Conservation (phyloP, 306 rosid genomes). For the Canavalia ensiformis region DNA sequence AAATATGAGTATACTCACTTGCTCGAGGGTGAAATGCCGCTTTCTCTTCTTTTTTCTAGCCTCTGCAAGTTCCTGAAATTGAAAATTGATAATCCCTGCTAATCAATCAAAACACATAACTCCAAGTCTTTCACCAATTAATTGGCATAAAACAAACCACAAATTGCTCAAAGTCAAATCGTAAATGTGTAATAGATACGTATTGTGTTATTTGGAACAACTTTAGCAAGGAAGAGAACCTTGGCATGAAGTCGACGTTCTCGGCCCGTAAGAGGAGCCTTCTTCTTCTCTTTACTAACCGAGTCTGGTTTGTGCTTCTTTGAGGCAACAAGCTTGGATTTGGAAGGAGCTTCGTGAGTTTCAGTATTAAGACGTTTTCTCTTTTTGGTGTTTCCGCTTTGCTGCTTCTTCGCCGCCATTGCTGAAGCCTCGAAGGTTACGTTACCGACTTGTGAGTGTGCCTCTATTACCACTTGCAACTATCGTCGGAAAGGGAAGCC, state of each 20-base stretch:
- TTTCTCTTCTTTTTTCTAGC: constrained; percentile 93
- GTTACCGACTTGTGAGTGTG: neutral
- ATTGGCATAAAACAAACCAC: neutral
- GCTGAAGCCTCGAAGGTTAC: constrained; percentile 26
- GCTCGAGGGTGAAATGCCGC: constrained; percentile 79
- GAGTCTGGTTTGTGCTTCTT: constrained; percentile 55
- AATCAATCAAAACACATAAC: constrained; percentile 31
- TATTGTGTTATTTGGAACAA: neutral
- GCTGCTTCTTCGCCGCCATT: constrained; percentile 78
- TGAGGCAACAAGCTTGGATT: constrained; percentile 59
- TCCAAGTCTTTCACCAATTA: neutral
- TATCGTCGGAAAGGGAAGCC: neutral
- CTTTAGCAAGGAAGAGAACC: constrained; percentile 48
- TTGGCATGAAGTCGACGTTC: constrained; percentile 82
- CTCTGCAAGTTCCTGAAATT: constrained; percentile 79
- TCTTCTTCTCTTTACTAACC: constrained; percentile 49
- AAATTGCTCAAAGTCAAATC: neutral
- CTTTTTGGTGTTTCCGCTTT: constrained; percentile 54
- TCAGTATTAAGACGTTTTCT: constrained; percentile 64
- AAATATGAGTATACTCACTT: constrained; percentile 55
- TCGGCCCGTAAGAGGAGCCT: constrained; percentile 58
- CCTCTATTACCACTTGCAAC: neutral
- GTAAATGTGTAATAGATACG: neutral
- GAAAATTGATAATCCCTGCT: constrained; percentile 7
- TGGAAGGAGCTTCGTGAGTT: constrained; percentile 50